phyloP scores from a whole-genome alignment of 179 eudicot genomes.

The Actinidia arguta region DNA sequence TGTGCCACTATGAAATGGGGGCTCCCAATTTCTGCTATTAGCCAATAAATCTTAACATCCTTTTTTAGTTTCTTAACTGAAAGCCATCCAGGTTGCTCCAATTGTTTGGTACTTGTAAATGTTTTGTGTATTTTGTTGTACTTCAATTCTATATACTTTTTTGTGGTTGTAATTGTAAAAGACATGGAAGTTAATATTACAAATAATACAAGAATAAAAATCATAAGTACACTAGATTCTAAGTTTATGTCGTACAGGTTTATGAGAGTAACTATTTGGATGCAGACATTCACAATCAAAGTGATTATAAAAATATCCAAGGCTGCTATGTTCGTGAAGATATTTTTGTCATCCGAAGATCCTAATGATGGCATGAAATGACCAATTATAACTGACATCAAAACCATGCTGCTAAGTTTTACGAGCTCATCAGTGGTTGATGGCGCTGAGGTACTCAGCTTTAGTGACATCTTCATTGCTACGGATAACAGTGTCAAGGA shows the following conservation, averaged over 20 bases:
- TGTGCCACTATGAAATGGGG: background rate
- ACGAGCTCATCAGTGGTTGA: conserved; percentile 24
- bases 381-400: conserved; percentile 34
- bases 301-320: conserved; percentile 39
- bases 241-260: background rate
- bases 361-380: conserved; percentile 40
- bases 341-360: conserved; percentile 24
- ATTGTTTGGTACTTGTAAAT: too few species aligned
- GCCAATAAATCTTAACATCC: conserved; percentile 25
- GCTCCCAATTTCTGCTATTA: background rate
- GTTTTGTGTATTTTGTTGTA: background rate
- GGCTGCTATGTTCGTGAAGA: conserved; percentile 32
- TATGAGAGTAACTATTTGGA: conserved; percentile 4
- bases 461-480: conserved; percentile 39
- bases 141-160: conserved; percentile 4
- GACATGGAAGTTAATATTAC: conserved; percentile 9
- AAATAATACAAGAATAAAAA: conserved; percentile 4
- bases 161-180: conserved; percentile 17
- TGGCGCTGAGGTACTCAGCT: conserved; percentile 32
- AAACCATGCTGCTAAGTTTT: conserved; percentile 26
- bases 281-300: conserved; percentile 21
- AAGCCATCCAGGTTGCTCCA: background rate
- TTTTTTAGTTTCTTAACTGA: conserved; percentile 4
- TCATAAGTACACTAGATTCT: background rate
- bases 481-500: conserved; percentile 26